Evolutionary conservation across 192 early-diverging fungal genomes (phyloP), one percentile per base, ranked within the genome.

Genomic region (Chytriomyces confervae): DNA sequence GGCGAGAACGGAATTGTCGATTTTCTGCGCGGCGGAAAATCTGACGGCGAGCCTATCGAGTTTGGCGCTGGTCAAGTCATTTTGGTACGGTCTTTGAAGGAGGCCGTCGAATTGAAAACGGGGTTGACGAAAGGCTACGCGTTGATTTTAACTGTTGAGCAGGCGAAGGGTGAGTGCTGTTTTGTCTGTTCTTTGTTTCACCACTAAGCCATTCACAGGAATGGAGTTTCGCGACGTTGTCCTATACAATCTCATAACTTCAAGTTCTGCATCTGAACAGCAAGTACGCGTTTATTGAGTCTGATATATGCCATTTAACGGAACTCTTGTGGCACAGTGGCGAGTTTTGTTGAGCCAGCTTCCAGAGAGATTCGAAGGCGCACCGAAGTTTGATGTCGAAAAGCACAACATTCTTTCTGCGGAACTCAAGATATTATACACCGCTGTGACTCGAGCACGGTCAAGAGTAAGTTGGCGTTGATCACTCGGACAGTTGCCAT

Each of bases 61-160:
- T 79, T 79, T 63, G 77, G 77, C 8, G 77, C 77, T 75, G 77
- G 57, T 11, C 77, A 79, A 63, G 77, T 79, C 3, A 79, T 79
- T 78, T 47, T 79, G 18, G 73, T 79, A 6, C 49, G 77, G 29
- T 61, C 65, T 61, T 44, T 76, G 29, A 45, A 76, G 13, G 44
- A 79, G 11, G 75, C 63, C 1, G 7, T 13, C 50, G 44, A 73
- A 66, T 24, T 75, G 13, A 47, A 69, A 43, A 23, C 3, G 8
- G 7, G 16, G 20, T 62, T 66, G 27, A 20, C 16, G 20, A 20
- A 57, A 57, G 53, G 53, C 13, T 66, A 51, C 20, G 77, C 77
- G 7, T 71, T 79, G 73, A 63, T 79, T 23, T 62, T 79, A 75
- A 79, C 77, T 29, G 77, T 79, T 9, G 77, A 79, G 45, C 68